Conservation (phyloP, 2,329 filamentous ascomycete species). For the Phoma sp. region DNA sequence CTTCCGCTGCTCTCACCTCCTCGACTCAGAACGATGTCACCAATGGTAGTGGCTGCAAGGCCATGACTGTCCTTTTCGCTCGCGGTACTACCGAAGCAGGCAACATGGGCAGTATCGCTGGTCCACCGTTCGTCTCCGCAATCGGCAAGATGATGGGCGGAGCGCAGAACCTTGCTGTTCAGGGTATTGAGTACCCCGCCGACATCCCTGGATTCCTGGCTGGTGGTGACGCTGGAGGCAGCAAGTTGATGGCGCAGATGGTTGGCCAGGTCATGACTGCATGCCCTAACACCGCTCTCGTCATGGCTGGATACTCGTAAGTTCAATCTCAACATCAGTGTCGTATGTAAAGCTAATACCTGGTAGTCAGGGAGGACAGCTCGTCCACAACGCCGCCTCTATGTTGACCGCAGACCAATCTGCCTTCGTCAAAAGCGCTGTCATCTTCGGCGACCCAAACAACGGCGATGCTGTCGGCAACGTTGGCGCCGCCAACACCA, state of each 20-base stretch:
- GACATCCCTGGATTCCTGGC: slow-evolving; percentile 53
- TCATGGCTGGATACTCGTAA: slow-evolving; percentile 59
- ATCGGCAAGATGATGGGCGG: slow-evolving; percentile 52
- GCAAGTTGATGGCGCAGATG: slow-evolving; percentile 54
- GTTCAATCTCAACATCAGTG: slow-evolving; percentile 19
- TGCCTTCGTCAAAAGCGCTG: slow-evolving; percentile 35
- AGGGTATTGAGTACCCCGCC: slow-evolving; percentile 64
- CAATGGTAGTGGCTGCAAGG: slow-evolving; percentile 48
- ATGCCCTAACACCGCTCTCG: slow-evolving; percentile 57
- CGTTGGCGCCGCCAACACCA: slow-evolving; percentile 40
- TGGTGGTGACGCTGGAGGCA: slow-evolving; percentile 56
- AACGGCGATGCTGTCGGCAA: slow-evolving; percentile 44
- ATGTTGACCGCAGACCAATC: slow-evolving; percentile 35
- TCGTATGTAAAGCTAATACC: background rate
- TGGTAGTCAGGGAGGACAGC: slow-evolving; percentile 49
- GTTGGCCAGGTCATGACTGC: slow-evolving; percentile 49
- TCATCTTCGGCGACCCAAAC: slow-evolving; percentile 51
- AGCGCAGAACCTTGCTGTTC: slow-evolving; percentile 56
- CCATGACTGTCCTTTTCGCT: slow-evolving; percentile 64
- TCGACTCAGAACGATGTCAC: slow-evolving; percentile 38
- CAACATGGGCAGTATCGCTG: slow-evolving; percentile 60
- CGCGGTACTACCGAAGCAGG: slow-evolving; percentile 62
- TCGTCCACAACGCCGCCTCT: slow-evolving; percentile 56
- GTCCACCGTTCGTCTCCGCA: slow-evolving; percentile 60
- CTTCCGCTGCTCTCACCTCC: slow-evolving; percentile 30